Evolutionary conservation across 1,284 basidiomycete species (phyloP).

Genomic region (Agroathelia rolfsii): DNA sequence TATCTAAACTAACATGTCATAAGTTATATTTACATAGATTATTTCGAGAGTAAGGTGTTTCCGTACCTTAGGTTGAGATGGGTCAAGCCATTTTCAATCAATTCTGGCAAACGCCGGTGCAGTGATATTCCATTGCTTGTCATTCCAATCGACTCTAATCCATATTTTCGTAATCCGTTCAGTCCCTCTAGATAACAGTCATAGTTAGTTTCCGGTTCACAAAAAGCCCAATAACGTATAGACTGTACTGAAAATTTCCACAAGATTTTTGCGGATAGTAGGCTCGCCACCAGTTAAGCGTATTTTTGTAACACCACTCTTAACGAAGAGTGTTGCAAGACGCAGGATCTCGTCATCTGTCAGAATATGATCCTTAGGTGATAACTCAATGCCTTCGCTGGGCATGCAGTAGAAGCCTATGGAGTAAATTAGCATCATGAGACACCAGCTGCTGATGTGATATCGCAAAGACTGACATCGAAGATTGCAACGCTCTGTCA

Average conservation of each 20-base stretch:
- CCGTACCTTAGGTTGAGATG: conserved; percentile 83
- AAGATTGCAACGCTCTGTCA: conserved; percentile 83
- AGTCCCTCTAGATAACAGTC: conserved; percentile 36
- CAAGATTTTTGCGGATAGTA: conserved; percentile 72
- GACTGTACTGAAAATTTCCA: conserved; percentile 56
- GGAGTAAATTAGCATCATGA: conserved; percentile 5
- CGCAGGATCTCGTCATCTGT: conserved; percentile 71
- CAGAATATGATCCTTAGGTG: conserved; percentile 59
- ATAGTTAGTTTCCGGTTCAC: too few species aligned
- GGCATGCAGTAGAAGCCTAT: conserved; percentile 90
- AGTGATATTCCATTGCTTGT: conserved; percentile 78
- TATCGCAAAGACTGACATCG: conserved; percentile 45
- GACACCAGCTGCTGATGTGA: neutral
- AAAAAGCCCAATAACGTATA: too few species aligned
- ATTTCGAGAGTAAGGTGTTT: too few species aligned
- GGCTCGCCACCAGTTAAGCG: conserved; percentile 85
- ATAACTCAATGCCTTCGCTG: conserved; percentile 67
- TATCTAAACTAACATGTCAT: conserved; percentile 74
- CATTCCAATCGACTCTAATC: conserved; percentile 74
- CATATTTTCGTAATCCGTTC: conserved; percentile 43
- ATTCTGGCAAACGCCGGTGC: conserved; percentile 56
- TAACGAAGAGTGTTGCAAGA: conserved; percentile 71
- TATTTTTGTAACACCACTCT: conserved; percentile 78
- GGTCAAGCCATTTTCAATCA: conserved; percentile 67
- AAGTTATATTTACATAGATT: too few species aligned